A percentile compares a stretch with the other conserved stretches of the same genome.
phyloP scores from a whole-genome alignment of 257 asterid genomes.

The Schizonepeta tenuifolia region DNA sequence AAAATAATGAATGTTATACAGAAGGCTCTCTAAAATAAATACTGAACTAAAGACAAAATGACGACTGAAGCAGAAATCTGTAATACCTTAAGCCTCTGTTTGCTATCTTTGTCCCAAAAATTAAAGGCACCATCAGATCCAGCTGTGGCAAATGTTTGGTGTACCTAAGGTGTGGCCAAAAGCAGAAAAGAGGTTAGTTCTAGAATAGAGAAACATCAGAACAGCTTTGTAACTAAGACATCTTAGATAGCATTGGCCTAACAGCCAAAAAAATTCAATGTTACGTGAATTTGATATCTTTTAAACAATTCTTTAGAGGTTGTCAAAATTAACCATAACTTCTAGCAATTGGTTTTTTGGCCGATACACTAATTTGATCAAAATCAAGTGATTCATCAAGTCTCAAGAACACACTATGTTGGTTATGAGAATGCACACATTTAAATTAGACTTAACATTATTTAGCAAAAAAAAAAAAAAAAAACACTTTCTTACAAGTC shows the following conservation, averaged over 20 bases:
- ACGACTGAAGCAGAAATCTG: conserved; percentile 23
- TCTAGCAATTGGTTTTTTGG: not conserved
- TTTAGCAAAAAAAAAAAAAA: no score
- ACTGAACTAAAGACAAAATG: conserved; percentile 12
- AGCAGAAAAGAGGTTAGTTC: not conserved
- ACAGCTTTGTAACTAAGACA: no score
- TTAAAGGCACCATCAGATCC: conserved; percentile 97
- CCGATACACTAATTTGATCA: not conserved
- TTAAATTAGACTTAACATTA: not conserved
- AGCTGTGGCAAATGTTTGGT: conserved; percentile 92
- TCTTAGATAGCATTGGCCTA: no score
- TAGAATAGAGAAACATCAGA: no score
- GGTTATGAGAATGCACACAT: not conserved
- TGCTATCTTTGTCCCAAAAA: conserved; percentile 98
- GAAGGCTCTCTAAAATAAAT: not conserved
- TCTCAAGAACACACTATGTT: not conserved
- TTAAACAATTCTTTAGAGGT: no score
- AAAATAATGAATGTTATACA: conserved; percentile 17
- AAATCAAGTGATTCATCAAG: not conserved
- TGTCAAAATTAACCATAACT: not conserved
- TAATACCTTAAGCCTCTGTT: conserved; percentile 89
- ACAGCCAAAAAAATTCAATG: no score
- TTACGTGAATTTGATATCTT: no score
- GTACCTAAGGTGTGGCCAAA: conserved; percentile 53
- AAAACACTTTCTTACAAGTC: no score